Base-by-base conservation (phyloP, 768 basidiomycete species). In the Pluteus cervinus region DNA sequence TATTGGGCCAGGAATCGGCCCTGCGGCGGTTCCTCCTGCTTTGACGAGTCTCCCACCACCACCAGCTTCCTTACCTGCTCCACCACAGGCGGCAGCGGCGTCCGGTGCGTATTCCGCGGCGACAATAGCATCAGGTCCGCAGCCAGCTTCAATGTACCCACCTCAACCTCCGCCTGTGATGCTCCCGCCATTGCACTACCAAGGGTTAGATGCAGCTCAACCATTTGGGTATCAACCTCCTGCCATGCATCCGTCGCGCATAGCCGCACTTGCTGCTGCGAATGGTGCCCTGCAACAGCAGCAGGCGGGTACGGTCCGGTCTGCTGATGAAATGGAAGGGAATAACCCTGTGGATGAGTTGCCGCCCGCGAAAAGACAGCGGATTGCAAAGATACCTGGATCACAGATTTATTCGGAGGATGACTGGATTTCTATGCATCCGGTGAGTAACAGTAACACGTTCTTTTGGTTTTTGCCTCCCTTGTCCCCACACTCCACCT, bases 381-480 rank as follows among this genome's bases (percentile, higher is more conserved):
- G 79, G 39, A 77, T 94, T 10, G 83, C 84, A 18, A 93, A 91
- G 59, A 62, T 91, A 24, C 86, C 88, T 2, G 87, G 80, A 20
- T 90, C 90, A 0, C 78, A 79, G 37, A 61, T 84, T 39, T 96
- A 93, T 58, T 74, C 89, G 5, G 92, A 91, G 51, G 71, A 76
- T 37, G 88, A 93, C 57, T 97, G 92, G 92, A 78, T 90, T 47
- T 69, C 69, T 32, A 81, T 90, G 76, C 90, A 97, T 56, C 87
- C 91, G 22, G 80, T 82, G 39, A 61, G 74, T 63, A 24, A 12
- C 37, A 21, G n/a, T n/a, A n/a, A n/a, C n/a, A n/a, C n/a, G n/a
- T n/a, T n/a, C n/a, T n/a, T n/a, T n/a, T n/a, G n/a, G n/a, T n/a
- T n/a, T n/a, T n/a, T n/a, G n/a, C n/a, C n/a, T n/a, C n/a, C n/a